Base-by-base conservation (phyloP, 176 grass and related monocot species). In the Musa beccarii region DNA sequence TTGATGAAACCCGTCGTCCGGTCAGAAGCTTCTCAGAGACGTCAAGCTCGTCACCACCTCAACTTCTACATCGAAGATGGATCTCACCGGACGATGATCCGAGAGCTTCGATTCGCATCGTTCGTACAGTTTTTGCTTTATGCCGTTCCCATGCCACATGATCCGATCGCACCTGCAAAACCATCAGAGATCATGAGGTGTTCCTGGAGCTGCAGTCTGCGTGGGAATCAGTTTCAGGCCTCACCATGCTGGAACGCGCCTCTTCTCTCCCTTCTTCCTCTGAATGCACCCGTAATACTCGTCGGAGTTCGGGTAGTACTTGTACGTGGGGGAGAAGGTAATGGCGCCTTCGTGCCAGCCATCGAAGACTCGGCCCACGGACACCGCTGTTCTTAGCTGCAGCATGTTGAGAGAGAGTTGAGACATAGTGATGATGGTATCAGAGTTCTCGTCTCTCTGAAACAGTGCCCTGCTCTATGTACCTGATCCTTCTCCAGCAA, bases 311-410 rank as follows among this genome's bases (percentile, higher is more conserved):
- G 85, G 92, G 12, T 84, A 86, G 76, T 92, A 92, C 72, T 96
- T 96, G 77, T 96, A 96, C 28, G 92, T 96, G 52, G 92, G 92
- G 9, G 92, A 89, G 75, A 98, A 98, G 15, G 88, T 85, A 79
- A 98, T 87, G 75, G 68, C 11, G 28, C 94, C 94, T 89, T 98
- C 94, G 52, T 93, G 79, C 86, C 90, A 98, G 50, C 85, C 94
- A 55, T 91, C 82, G 0, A 93, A 98, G 63, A 80, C 81, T 17
- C 64, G 23, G 0, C 94, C 94, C 8, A 63, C 79, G 0, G 80
- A 80, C 77, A 89, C 82, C 77, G 93, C 94, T 4, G 84, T 71
- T 66, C 84, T 55, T 11, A 98, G 78, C 94, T 97, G 69, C 69
- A 71, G 8, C 8, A 20, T 22, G 20, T 8, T 51, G 9, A 71